Conservation (phyloP, 1,284 basidiomycete species). For the Leccinum subspadiceum region DNA sequence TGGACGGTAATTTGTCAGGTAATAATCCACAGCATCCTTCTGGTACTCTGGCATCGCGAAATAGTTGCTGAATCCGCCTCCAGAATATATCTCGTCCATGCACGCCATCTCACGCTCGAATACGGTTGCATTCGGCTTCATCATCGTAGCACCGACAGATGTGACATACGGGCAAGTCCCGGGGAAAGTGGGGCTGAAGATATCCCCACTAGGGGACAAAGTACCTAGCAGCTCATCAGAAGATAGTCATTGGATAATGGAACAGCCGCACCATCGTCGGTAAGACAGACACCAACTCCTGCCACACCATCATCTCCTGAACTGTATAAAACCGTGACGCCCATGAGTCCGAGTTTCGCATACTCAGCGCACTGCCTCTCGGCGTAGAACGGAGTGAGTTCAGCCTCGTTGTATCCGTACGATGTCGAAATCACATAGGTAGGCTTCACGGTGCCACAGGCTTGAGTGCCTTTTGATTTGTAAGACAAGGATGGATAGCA, state of each 20-base stretch:
- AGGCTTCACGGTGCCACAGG: constrained; percentile 50
- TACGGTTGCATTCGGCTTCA: constrained; percentile 34
- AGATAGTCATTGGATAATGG: not conserved
- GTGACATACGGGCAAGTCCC: constrained; percentile 46
- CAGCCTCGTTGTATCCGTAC: constrained; percentile 47
- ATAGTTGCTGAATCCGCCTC: constrained; percentile 46
- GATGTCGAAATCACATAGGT: constrained; percentile 55
- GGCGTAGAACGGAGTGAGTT: constrained; percentile 43
- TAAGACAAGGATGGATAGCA: not conserved
- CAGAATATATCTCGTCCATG: constrained; percentile 32
- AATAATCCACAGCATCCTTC: constrained; percentile 19
- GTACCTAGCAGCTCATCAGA: constrained; percentile 5
- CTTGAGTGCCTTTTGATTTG: constrained; percentile 28
- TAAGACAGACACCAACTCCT: constrained; percentile 41
- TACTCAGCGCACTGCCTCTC: constrained; percentile 58
- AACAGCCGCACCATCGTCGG: constrained; percentile 32
- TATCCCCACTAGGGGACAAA: constrained; percentile 16
- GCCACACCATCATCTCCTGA: constrained; percentile 53
- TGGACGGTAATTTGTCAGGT: constrained; percentile 26
- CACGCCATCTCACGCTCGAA: constrained; percentile 33
- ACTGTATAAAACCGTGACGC: constrained; percentile 48
- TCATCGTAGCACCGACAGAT: constrained; percentile 47
- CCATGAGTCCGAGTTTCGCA: constrained; percentile 47
- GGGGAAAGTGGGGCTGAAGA: constrained; percentile 52
- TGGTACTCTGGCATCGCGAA: constrained; percentile 42